A percentile compares a stretch with the other conserved stretches of the same genome.
phyloP scores from a whole-genome alignment of 2,329 filamentous ascomycete species.

The Talaromyces sp. region DNA sequence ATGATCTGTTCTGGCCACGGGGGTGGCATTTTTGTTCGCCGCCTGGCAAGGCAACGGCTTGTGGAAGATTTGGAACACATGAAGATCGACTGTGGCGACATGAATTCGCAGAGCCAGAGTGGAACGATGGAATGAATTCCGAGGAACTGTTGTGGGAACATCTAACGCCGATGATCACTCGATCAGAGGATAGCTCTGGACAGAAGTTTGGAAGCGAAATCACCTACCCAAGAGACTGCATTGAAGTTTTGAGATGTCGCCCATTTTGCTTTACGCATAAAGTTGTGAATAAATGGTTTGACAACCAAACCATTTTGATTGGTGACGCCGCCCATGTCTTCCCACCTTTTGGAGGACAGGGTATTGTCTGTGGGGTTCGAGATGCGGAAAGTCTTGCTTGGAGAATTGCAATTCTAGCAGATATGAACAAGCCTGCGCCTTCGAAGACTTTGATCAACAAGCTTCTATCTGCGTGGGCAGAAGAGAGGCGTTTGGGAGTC shows the following conservation, averaged over 20 bases:
- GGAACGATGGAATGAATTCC: conserved; percentile 14
- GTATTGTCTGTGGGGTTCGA: conserved; percentile 2
- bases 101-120: conserved; percentile 20
- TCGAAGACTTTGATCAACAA: background rate
- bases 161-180: conserved; percentile 9
- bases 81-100: conserved; percentile 27
- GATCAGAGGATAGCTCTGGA: background rate
- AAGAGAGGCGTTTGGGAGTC: conserved; percentile 1
- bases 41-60: conserved; percentile 9
- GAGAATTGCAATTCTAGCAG: background rate
- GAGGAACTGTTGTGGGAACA: conserved; percentile 12
- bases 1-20: conserved; percentile 24
- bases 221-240: conserved; percentile 20
- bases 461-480: background rate
- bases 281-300: conserved; percentile 21
- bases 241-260: conserved; percentile 20
- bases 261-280: conserved; percentile 19
- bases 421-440: background rate
- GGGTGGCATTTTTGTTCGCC: conserved; percentile 25
- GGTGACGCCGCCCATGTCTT: conserved; percentile 26
- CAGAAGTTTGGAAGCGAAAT: conserved; percentile 6
- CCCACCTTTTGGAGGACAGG: conserved; percentile 21
- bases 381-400: conserved; percentile 5
- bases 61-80: conserved; percentile 23
- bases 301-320: conserved; percentile 17